Evolutionary conservation across 192 early-diverging fungal genomes (phyloP), one percentile per base, ranked within the genome.

Genomic region (Linnemannia zychae): DNA sequence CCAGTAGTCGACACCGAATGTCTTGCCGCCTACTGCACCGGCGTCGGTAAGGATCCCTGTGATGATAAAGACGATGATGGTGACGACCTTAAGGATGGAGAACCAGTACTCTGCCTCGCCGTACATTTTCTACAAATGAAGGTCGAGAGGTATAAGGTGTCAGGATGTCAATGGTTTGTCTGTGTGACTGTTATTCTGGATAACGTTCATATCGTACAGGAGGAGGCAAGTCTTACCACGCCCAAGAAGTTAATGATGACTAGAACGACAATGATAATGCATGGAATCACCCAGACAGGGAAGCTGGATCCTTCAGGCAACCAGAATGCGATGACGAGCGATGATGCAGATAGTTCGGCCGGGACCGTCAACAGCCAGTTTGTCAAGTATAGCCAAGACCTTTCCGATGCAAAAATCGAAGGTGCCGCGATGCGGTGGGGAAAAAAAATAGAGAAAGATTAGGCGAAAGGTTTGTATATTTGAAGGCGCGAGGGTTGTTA

Each of bases 21-120:
- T 71, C 34, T 91, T 85, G 33, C 91, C 92, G 65, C 94, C 94
- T 0, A 91, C 80, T 0, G 89, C 94, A 36, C 91, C 95, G 11
- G 92, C 87, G 69, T 91, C 91, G 31, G 95, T 94, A n/a, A 96
- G 81, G 52, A 97, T 93, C 53, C 93, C 95, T 46, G 96, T 89
- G 68, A 97, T 87, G 71, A 97, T 90, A 71, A 98, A 98, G 48
- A 98, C 78, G 48, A 96, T 77, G 65, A 97, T 93, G 0, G 95
- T 91, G 46, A 95, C 79, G 22, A 98, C 94, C 84, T 98, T 98
- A 79, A 96, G 91, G 34, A 94, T 65, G 6, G 94, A 90, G 78
- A 98, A 91, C 94, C 93, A 94, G 75, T 95, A 98, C 87, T 98
- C 97, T 7, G 91, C 87, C 80, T 98, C 97, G 72, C 93, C 95